A percentile compares a stretch with the other conserved stretches of the same genome.
Conservation (phyloP, 768 basidiomycete species). For the Boletellus emodensis region DNA sequence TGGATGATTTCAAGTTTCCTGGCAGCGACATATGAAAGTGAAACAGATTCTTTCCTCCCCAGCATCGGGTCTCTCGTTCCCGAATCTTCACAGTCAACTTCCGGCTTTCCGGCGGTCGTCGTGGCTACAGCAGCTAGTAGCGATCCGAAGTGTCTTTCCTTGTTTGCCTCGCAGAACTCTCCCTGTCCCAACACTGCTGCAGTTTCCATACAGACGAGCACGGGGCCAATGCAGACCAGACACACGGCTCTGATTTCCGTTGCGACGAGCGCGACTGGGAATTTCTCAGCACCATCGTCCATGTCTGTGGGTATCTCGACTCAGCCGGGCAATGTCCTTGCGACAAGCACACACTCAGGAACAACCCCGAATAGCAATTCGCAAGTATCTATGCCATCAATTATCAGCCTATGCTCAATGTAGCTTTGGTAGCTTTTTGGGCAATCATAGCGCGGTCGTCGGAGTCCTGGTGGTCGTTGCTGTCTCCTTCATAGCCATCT, state of each 20-base stretch:
- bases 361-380: constrained; percentile 17
- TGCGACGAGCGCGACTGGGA: constrained; percentile 36
- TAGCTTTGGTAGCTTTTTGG: constrained; percentile 49
- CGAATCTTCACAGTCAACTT: constrained; percentile 1
- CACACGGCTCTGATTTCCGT: constrained; percentile 32
- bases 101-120: background rate
- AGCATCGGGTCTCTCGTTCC: background rate
- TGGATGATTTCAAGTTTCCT: background rate
- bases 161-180: background rate
- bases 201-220: constrained; percentile 33
- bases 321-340: constrained; percentile 28
- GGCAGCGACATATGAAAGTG: background rate
- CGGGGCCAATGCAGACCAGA: constrained; percentile 37
- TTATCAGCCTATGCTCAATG: background rate
- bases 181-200: background rate
- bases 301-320: constrained; percentile 47
- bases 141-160: background rate
- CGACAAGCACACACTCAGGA: constrained; percentile 45
- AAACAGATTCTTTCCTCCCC: background rate
- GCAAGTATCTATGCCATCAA: constrained; percentile 19
- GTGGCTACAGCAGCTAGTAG: background rate
- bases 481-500: constrained; percentile 45
- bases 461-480: constrained; percentile 73
- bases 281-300: constrained; percentile 39
- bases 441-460: constrained; percentile 63